phyloP scores from a whole-genome alignment of 148 eudicot genomes.

The Drosera capensis region DNA sequence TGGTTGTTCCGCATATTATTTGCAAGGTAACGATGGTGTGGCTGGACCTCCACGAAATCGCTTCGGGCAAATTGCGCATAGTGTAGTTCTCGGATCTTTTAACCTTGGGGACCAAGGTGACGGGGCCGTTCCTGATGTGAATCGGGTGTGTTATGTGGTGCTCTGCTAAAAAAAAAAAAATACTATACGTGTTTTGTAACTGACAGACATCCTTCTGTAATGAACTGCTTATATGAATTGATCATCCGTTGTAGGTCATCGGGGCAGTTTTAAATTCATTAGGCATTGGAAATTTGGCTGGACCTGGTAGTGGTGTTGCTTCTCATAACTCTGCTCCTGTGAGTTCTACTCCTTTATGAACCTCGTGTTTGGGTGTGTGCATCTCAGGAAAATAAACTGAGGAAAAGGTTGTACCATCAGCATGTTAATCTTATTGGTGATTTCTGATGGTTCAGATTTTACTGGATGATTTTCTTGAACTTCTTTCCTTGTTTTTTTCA shows the following conservation, averaged over 20 bases:
- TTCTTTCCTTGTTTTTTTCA: no score
- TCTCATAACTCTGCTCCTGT: conserved; percentile 17
- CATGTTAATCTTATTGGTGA: no score
- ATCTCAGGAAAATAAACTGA: no score
- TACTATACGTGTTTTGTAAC: no score
- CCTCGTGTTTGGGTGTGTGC: conserved; percentile 3
- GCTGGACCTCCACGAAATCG: conserved; percentile 52
- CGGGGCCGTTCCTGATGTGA: conserved; percentile 50
- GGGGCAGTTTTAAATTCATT: conserved; percentile 84
- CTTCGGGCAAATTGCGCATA: conserved; percentile 66
- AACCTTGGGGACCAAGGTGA: conserved; percentile 75
- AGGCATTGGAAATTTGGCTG: conserved; percentile 45
- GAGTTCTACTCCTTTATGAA: conserved; percentile 14
- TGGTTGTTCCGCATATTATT: conserved; percentile 2
- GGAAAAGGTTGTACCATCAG: no score
- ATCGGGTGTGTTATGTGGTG: conserved; percentile 49
- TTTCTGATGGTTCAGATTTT: no score
- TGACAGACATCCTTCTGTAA: no score
- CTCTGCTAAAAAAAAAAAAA: no score
- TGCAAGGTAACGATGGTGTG: conserved; percentile 45
- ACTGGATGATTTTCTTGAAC: no score
- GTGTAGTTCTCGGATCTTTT: conserved; percentile 75
- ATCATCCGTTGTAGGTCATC: conserved; percentile 40
- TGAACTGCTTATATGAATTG: no score
- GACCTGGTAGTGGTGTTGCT: conserved; percentile 20